Evolutionary conservation across 441 rosid genomes (phyloP).

Genomic region (Melastoma candidum): DNA sequence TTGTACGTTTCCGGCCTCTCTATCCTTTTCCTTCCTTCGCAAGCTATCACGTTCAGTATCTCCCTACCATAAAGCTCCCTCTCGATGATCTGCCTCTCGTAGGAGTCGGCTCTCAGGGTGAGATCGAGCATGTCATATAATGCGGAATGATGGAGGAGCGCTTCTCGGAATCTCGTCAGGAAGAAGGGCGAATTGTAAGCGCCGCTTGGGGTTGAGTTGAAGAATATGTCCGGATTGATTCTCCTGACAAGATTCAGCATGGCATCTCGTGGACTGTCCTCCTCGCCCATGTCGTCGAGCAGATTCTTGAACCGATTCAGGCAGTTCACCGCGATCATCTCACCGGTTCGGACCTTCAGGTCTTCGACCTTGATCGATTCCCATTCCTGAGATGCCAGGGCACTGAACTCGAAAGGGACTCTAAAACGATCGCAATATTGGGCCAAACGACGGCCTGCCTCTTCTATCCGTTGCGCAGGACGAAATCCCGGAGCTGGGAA

Average conservation of each 20-base stretch:
- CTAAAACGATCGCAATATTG: neutral
- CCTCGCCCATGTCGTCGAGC: conserved; percentile 2
- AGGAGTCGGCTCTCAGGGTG: neutral
- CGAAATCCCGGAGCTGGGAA: conserved; percentile 15
- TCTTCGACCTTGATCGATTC: conserved; percentile 1
- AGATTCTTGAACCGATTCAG: neutral
- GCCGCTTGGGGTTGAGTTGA: neutral
- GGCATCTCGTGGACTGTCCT: neutral
- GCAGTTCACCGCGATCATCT: neutral
- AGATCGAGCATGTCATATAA: conserved; percentile 1
- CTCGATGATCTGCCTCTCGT: neutral
- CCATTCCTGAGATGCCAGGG: too few species aligned
- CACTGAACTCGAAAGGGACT: neutral
- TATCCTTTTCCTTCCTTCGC: conserved; percentile 3
- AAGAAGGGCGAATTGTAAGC: neutral
- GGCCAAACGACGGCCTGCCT: conserved; percentile 3
- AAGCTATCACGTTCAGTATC: conserved; percentile 1
- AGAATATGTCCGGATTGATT: neutral
- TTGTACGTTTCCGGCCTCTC: conserved; percentile 3
- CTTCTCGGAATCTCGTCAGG: conserved; percentile 5
- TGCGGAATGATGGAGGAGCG: conserved; percentile 7
- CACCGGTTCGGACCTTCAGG: conserved; percentile 3
- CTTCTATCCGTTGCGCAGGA: neutral
- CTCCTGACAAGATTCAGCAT: conserved; percentile 2
- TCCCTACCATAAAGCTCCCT: neutral